phyloP scores from a whole-genome alignment of 2,329 filamentous ascomycete genomes.

The Calonectria pauciramosa region DNA sequence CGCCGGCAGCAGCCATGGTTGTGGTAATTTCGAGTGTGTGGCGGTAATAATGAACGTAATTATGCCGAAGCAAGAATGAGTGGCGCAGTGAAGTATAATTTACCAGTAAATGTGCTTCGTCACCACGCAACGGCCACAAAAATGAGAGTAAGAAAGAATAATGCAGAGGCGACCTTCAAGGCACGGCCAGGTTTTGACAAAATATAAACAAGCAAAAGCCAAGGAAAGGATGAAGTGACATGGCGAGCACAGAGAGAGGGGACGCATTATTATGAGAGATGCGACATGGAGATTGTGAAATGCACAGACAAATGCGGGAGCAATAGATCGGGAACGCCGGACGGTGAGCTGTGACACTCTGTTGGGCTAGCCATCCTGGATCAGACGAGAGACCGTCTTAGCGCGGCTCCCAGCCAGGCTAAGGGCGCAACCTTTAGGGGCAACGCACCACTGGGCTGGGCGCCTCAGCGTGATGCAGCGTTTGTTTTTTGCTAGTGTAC shows the following conservation, averaged over 20 bases:
- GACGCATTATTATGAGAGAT: background rate
- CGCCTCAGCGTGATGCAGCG: background rate
- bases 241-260: background rate
- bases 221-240: background rate
- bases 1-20: background rate
- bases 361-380: background rate
- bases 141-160: background rate
- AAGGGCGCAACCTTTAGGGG: background rate
- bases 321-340: conserved; percentile 10
- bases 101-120: background rate
- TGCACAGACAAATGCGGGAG: conserved; percentile 5
- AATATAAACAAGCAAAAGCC: background rate
- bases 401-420: background rate
- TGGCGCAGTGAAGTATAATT: background rate
- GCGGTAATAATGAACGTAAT: background rate
- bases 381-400: background rate
- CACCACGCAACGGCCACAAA: background rate
- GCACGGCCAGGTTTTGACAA: background rate
- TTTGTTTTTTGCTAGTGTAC: background rate
- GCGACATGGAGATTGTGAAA: background rate
- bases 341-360: conserved; percentile 5
- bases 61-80: background rate
- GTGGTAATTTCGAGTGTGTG: background rate
- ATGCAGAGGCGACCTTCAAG: background rate
- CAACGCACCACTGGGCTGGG: background rate